Evolutionary conservation across 768 basidiomycete genomes (phyloP).

Genomic region (Lactarius tabidus): DNA sequence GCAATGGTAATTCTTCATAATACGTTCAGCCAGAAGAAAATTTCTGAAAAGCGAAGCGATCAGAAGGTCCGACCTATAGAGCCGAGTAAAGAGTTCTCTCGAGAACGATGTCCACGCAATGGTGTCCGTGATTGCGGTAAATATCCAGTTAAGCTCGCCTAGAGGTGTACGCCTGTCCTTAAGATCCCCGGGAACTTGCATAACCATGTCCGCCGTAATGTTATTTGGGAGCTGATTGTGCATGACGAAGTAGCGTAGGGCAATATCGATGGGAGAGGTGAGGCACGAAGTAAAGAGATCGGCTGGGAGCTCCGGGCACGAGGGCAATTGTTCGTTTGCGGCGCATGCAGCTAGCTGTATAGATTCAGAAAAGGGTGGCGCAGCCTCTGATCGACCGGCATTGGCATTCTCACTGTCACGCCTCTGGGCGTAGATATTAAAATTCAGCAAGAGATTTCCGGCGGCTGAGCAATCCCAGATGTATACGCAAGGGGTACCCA

Average conservation of each 20-base stretch:
- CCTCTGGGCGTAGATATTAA: slow-evolving; percentile 72
- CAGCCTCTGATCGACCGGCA: slow-evolving; percentile 55
- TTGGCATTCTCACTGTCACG: slow-evolving; percentile 62
- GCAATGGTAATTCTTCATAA: slow-evolving; percentile 97
- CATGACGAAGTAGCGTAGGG: slow-evolving; percentile 89
- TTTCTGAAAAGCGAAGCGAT: slow-evolving; percentile 97
- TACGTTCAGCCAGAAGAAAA: slow-evolving; percentile 93
- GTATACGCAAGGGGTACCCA: slow-evolving; percentile 93
- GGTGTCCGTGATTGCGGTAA: slow-evolving; percentile 97
- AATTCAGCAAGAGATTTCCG: slow-evolving; percentile 87
- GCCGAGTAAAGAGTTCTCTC: slow-evolving; percentile 84
- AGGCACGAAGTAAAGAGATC: slow-evolving; percentile 97
- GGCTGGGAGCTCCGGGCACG: slow-evolving; percentile 94
- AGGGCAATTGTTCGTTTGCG: slow-evolving; percentile 86
- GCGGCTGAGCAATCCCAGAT: slow-evolving; percentile 99
- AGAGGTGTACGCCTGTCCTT: slow-evolving; percentile 95
- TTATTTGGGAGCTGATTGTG: slow-evolving; percentile 80
- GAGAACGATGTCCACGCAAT: slow-evolving; percentile 99
- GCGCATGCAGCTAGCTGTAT: slow-evolving; percentile 95
- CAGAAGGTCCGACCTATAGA: slow-evolving; percentile 93
- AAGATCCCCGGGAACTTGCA: slow-evolving; percentile 93
- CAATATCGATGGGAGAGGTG: slow-evolving; percentile 97
- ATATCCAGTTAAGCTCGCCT: slow-evolving; percentile 99
- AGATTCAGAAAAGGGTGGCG: slow-evolving; percentile 75
- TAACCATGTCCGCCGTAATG: slow-evolving; percentile 83